Base-by-base conservation (phyloP, 2,329 filamentous ascomycete species). In the Myrmaecium sp. region DNA sequence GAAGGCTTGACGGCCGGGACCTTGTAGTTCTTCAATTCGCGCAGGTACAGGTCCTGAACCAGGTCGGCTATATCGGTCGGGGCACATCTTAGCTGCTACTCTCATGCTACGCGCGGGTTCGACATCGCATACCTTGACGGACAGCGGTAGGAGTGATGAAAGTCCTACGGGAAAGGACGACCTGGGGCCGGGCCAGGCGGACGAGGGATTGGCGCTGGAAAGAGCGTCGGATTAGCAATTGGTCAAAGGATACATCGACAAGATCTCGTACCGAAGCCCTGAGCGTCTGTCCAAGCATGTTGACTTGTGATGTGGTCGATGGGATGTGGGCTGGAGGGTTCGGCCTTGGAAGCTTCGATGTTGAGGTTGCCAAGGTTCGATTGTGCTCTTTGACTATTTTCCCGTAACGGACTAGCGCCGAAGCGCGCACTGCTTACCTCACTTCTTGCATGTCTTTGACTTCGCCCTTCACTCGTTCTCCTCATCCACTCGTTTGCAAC, bases 11-110 rank as follows among this genome's bases (percentile, higher is more conserved):
- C 54, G 41, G 72, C 64, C 30, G 79, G 64, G 37, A 74, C 64
- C 71, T 95, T 95, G 77, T 93, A 95, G 59, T 73, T 71, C 64
- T 86, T 89, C 52, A 98, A 74, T 62, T 95, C 84, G 57, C 76
- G 78, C 44, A 98, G 74, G 69, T 98, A 98, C 51, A 98, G 71
- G 55, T 95, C 86, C 62, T 95, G 89, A 46, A 98, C 81, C 48
- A 93, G 73, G 58, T 98, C 89, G 72, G 81, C 89, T 95, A 51
- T 19, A 38, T 28, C 13, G n/a, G n/a, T n/a, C 31, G 17, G 24
- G 25, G 26, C 21, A 30, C 27, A 14, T 14, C 17, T 31, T 18
- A 30, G 24, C 17, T 17, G 23, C 33, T 14, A 5, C 5, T 5
- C 7, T n/a, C n/a, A n/a, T 20, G 10, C n/a, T n/a, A n/a, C n/a